Conservation (phyloP, 306 rosid genomes). For the Delonix regia region DNA sequence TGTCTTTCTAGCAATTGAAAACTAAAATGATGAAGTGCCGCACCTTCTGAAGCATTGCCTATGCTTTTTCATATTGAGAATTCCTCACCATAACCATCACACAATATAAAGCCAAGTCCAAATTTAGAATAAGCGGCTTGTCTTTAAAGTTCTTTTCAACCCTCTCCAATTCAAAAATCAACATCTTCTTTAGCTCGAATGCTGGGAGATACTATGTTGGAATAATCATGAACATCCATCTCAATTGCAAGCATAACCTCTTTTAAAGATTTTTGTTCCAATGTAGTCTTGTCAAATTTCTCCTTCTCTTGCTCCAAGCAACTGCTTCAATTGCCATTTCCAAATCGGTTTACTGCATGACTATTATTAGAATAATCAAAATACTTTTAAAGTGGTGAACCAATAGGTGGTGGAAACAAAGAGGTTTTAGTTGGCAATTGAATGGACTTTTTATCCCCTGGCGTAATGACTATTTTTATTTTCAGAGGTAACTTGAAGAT, state of each 20-base stretch:
- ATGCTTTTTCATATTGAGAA: too few species aligned
- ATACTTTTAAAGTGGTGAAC: conserved; percentile 77
- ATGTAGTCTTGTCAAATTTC: conserved; percentile 61
- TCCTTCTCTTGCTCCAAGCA: conserved; percentile 77
- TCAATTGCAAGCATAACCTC: conserved; percentile 80
- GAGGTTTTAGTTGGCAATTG: conserved; percentile 52
- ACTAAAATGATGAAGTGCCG: too few species aligned
- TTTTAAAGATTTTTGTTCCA: conserved; percentile 77
- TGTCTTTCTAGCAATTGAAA: too few species aligned
- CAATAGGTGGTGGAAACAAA: conserved; percentile 65
- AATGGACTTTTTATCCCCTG: conserved; percentile 49
- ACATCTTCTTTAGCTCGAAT: conserved; percentile 68
- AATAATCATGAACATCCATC: conserved; percentile 89
- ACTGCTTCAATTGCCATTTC: conserved; percentile 75
- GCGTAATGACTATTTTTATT: conserved; percentile 65
- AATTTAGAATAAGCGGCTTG: too few species aligned
- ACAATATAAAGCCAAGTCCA: too few species aligned
- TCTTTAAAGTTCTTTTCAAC: too few species aligned
- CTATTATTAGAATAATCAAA: conserved; percentile 66
- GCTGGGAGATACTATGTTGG: conserved; percentile 70
- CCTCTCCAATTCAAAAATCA: too few species aligned
- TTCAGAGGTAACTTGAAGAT: conserved; percentile 70
- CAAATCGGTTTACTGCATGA: conserved; percentile 57
- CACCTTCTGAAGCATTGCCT: too few species aligned
- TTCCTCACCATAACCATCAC: too few species aligned